Conservation (phyloP, 1,284 basidiomycete genomes). For the Boletus subluridellus region DNA sequence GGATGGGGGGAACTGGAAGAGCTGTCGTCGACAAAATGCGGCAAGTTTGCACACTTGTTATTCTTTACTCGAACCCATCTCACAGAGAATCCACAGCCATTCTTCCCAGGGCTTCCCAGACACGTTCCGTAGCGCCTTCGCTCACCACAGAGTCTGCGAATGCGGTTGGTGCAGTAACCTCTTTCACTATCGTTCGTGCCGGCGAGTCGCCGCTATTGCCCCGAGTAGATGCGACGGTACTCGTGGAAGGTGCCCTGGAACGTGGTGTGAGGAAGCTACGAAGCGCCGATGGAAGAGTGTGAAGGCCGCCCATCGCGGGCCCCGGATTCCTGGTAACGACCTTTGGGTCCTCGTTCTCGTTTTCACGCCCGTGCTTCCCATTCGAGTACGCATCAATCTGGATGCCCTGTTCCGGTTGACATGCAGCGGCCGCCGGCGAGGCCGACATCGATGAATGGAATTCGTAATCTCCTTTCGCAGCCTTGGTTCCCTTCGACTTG, state of each 20-base stretch:
- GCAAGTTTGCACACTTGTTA: not conserved
- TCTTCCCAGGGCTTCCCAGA: conserved; percentile 25
- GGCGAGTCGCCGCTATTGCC: conserved; percentile 1
- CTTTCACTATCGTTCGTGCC: not conserved
- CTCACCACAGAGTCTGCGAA: not conserved
- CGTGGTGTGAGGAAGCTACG: conserved; percentile 15
- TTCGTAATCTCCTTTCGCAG: not conserved
- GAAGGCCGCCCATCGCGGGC: not conserved
- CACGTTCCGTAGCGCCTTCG: conserved; percentile 9
- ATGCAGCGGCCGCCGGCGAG: not conserved
- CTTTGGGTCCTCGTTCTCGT: conserved; percentile 7
- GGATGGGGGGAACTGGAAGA: not conserved
- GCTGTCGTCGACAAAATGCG: not conserved
- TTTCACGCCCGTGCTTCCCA: not conserved
- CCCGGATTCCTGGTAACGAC: not conserved
- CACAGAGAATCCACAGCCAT: conserved; percentile 23
- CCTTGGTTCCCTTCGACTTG: conserved; percentile 12
- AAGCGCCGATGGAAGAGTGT: conserved; percentile 9
- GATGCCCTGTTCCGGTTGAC: not conserved
- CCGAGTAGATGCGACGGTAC: conserved; percentile 18
- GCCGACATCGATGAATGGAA: not conserved
- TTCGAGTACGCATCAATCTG: not conserved
- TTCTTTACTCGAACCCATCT: conserved; percentile 1
- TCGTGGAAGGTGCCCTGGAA: conserved; percentile 21
- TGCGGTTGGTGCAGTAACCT: not conserved